A percentile compares a stretch with the other conserved stretches of the same genome.
Evolutionary conservation across 2,329 filamentous ascomycete genomes (phyloP).

Genomic region (Ophiostoma sp.): DNA sequence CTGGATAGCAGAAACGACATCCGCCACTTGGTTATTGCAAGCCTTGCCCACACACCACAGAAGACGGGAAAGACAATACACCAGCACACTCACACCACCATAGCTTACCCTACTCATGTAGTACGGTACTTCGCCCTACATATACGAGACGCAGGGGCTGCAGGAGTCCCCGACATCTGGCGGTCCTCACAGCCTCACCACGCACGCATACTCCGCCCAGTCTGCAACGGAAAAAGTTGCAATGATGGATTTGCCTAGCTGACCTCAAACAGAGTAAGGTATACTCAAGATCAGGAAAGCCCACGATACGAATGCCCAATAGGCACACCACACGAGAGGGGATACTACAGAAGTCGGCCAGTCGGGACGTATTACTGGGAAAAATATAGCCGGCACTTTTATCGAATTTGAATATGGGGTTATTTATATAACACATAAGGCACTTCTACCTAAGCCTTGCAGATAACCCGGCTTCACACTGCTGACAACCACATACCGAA

Average conservation of each 20-base stretch:
- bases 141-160: constrained; percentile 8
- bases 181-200: not conserved
- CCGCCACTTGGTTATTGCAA: not conserved
- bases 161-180: not conserved
- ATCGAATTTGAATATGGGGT: too few species aligned
- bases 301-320: too few species aligned
- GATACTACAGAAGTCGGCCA: too few species aligned
- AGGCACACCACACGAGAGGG: too few species aligned
- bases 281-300: too few species aligned
- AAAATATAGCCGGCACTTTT: too few species aligned
- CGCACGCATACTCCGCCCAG: not conserved
- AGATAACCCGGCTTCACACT: too few species aligned
- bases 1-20: not conserved
- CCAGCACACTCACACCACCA: not conserved
- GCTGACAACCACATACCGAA: not conserved
- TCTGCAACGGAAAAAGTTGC: not conserved
- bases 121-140: not conserved
- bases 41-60: not conserved
- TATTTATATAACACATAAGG: too few species aligned
- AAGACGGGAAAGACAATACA: not conserved
- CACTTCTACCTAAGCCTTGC: too few species aligned
- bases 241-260: too few species aligned
- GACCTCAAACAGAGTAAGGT: too few species aligned
- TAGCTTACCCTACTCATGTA: not conserved
- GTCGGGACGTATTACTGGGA: too few species aligned